Evolutionary conservation across 169 alveolate species (phyloP), one percentile per base, ranked within the genome.

Genomic region (Plasmodium sp.): DNA sequence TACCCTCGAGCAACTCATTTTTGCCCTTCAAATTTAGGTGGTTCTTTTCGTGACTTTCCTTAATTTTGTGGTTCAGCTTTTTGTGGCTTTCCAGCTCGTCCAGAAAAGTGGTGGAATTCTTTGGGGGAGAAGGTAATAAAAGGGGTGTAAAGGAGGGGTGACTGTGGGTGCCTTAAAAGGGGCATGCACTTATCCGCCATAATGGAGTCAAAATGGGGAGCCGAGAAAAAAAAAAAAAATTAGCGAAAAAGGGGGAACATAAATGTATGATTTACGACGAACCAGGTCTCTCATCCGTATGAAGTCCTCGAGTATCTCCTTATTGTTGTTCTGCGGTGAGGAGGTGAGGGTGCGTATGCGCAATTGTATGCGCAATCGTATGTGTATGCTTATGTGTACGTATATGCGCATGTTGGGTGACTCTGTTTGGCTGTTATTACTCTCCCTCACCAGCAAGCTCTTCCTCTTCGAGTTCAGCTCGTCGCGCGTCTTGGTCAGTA

Each of bases 211-310:
- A 83, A 56, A 14, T 2, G 14, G 67, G 36, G 45, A 48, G n/a
- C 18, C 74, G 18, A 45, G 56, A 58, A 3, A 6, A 51, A 39
- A 51, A 18, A 31, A 56, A 54, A 54, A 56, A 27, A 33, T 18
- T 41, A 14, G 14, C 34, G 39, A 33, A 54, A n/a, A 82, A 82
- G 5, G 36, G 73, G n/a, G 12, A 5, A 83, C n/a, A 58, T 16
- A 83, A 83, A 54, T 54, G 36, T 34, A 56, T 51, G 41, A 5
- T 41, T 16, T 36, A 83, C 51, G 36, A 12, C 22, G 43, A 7
- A 85, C 93, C 93, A 85, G 27, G 51, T 77, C 62, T 75, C 84
- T 74, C 84, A 85, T 85, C 85, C 93, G 74, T 16, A 85, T 74
- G 45, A 85, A 73, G 43, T 85, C 93, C 16, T 85, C 93, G 22